phyloP scores from a whole-genome alignment of 2,329 filamentous ascomycete genomes.

The Tolypocladium album region DNA sequence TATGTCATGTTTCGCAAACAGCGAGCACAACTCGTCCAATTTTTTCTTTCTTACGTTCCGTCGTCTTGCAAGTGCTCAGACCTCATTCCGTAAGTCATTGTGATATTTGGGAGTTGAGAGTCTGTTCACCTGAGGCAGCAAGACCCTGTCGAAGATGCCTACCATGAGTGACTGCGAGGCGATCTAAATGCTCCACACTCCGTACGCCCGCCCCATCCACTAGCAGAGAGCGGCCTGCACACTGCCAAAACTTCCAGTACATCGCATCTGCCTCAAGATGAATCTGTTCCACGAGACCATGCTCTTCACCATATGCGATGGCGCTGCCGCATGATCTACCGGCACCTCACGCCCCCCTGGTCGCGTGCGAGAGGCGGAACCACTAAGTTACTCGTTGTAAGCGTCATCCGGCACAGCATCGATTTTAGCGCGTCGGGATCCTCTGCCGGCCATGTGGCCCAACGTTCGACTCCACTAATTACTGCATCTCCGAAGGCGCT shows the following conservation, averaged over 20 bases:
- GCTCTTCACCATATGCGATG: background rate
- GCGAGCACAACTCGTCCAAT: background rate
- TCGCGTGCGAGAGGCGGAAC: background rate
- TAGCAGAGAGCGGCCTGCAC: background rate
- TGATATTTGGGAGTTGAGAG: background rate
- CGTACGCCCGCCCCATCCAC: background rate
- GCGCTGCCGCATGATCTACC: background rate
- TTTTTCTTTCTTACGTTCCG: background rate
- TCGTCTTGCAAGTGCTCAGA: background rate
- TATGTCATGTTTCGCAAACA: background rate
- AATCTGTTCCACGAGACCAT: background rate
- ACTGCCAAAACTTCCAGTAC: background rate
- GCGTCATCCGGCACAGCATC: background rate
- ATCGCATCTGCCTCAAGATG: background rate
- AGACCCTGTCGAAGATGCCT: too few relatives aligned
- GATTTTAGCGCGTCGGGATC: background rate
- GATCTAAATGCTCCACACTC: too few relatives aligned
- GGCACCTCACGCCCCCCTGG: background rate
- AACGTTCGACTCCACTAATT: background rate
- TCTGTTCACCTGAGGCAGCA: background rate
- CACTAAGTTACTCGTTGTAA: background rate
- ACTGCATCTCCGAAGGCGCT: background rate
- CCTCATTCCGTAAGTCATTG: background rate
- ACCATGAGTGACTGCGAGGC: too few relatives aligned
- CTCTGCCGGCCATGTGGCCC: background rate